Evolutionary conservation across 306 rosid species (phyloP).

Genomic region (Trichosanthes cucumerina): DNA sequence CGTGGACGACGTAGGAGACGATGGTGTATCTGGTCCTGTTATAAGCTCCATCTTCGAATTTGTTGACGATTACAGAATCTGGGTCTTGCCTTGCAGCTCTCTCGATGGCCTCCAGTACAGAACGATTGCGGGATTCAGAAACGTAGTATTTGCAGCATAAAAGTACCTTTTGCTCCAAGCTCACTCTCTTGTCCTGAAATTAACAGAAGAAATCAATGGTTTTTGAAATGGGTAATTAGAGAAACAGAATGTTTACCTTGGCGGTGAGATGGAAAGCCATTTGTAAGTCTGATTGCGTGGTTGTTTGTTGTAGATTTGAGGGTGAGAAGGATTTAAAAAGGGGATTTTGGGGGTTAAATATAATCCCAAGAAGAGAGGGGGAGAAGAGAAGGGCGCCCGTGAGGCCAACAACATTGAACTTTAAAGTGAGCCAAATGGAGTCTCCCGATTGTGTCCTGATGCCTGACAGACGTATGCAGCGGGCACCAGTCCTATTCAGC

Average conservation of each 20-base stretch:
- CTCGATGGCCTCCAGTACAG: slow-evolving; percentile 58
- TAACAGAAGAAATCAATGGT: background rate
- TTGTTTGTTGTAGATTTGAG: background rate
- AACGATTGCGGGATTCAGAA: slow-evolving; percentile 51
- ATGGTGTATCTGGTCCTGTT: slow-evolving; percentile 55
- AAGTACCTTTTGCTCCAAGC: slow-evolving; percentile 13
- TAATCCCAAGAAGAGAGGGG: background rate
- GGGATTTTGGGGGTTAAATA: background rate
- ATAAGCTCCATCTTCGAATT: slow-evolving; percentile 48
- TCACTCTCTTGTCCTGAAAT: background rate
- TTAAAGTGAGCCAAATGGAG: background rate
- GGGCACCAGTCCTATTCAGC: background rate
- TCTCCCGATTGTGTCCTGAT: no score
- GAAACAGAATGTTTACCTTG: slow-evolving; percentile 38
- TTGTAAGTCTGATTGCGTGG: background rate
- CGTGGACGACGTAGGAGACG: slow-evolving; percentile 62
- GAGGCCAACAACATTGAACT: background rate
- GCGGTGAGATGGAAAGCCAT: slow-evolving; percentile 41
- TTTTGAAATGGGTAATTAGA: background rate
- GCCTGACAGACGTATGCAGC: no score
- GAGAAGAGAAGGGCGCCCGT: background rate
- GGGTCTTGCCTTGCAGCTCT: slow-evolving; percentile 40
- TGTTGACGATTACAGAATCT: slow-evolving; percentile 52
- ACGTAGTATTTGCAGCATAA: slow-evolving; percentile 64
- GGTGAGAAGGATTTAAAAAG: background rate